Evolutionary conservation across 805 yeast genomes (phyloP).

Genomic region (Yamadazyma paraphyllophila): DNA sequence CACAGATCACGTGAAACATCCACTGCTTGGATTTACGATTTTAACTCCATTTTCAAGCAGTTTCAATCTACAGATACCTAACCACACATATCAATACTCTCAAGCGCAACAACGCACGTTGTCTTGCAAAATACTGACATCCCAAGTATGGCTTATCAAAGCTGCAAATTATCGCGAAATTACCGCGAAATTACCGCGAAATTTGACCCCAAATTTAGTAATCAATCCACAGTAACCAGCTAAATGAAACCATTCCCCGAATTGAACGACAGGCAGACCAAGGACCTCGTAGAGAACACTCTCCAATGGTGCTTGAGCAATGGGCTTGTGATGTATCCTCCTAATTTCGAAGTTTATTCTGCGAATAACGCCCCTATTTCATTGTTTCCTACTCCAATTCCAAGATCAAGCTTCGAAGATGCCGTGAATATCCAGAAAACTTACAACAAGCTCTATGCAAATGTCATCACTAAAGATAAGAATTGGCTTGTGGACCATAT

Average conservation of each 20-base stretch:
- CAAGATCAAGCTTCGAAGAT: constrained; percentile 59
- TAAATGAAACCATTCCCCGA: constrained; percentile 32
- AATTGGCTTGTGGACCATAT: constrained; percentile 64
- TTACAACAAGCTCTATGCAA: constrained; percentile 74
- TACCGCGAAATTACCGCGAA: too few relatives aligned
- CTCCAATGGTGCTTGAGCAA: constrained; percentile 77
- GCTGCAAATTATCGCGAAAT: constrained; percentile 7
- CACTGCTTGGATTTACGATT: too few relatives aligned
- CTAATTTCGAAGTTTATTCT: constrained; percentile 43
- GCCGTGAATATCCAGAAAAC: constrained; percentile 64
- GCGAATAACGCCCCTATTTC: constrained; percentile 84
- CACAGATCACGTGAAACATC: constrained; percentile 13
- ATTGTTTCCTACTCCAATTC: constrained; percentile 86
- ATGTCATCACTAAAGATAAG: constrained; percentile 52
- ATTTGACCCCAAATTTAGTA: background rate
- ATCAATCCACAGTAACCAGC: background rate
- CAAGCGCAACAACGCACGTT: too few relatives aligned
- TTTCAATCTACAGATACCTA: too few relatives aligned
- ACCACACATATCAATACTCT: too few relatives aligned
- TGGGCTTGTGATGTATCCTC: constrained; percentile 82
- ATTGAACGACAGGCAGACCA: constrained; percentile 24
- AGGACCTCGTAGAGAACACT: constrained; percentile 42
- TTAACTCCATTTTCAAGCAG: too few relatives aligned
- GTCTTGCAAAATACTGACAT: too few relatives aligned
- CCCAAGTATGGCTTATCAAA: constrained; percentile 4